phyloP scores from a whole-genome alignment of 257 asterid genomes.

The Forsythia suspensa region DNA sequence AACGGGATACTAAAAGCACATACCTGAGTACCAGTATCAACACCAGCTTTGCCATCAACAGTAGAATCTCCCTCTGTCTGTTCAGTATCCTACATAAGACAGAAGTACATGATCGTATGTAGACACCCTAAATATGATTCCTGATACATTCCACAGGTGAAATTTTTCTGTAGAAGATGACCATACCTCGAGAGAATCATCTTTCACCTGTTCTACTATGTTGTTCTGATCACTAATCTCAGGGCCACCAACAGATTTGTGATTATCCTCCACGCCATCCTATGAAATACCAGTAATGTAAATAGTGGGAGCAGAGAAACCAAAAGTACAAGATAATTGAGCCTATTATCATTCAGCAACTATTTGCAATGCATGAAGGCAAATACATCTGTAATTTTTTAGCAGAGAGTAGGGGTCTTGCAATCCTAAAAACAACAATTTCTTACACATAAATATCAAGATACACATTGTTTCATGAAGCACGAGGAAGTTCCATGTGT shows the following conservation, averaged over 20 bases:
- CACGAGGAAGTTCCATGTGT: not conserved
- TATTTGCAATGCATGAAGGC: not conserved
- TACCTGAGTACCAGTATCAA: slow-evolving; percentile 54
- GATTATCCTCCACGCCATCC: slow-evolving; percentile 58
- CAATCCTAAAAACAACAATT: not conserved
- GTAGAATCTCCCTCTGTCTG: slow-evolving; percentile 36
- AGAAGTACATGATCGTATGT: not conserved
- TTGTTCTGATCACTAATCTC: slow-evolving; percentile 41
- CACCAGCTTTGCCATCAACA: slow-evolving; percentile 35
- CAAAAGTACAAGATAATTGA: slow-evolving; percentile 12
- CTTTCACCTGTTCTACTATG: slow-evolving; percentile 35
- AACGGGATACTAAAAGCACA: not conserved
- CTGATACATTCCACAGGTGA: not conserved
- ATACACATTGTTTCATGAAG: not conserved
- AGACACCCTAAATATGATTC: not conserved
- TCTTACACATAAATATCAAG: not conserved
- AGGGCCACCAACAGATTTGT: slow-evolving; percentile 40
- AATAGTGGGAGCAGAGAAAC: slow-evolving; percentile 6
- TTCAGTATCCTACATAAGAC: slow-evolving; percentile 38
- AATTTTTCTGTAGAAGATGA: slow-evolving; percentile 26
- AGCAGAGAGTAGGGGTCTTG: not conserved
- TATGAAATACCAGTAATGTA: slow-evolving; percentile 29
- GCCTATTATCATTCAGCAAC: slow-evolving; percentile 5
- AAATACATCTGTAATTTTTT: not conserved
- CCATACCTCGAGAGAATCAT: slow-evolving; percentile 48